These are phyloP conservation scores for Nothopassalora personata DNA, from an alignment of 2,329 filamentous ascomycete genomes.

Conservation along the genomic window DNA sequence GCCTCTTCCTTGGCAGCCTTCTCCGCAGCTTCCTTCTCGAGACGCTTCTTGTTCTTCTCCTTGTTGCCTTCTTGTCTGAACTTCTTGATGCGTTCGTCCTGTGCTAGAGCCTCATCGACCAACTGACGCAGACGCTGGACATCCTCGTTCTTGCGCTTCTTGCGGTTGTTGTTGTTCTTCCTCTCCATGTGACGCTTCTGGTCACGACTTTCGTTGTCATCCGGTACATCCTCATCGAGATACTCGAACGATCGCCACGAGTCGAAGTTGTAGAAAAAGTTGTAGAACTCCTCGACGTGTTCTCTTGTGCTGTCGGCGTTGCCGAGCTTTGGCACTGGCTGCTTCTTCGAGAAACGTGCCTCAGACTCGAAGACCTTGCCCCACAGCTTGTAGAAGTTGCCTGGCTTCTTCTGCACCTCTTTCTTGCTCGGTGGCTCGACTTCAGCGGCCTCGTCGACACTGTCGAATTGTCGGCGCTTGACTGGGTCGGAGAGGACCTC, in stretches of 20 bases:
- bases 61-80: conserved; percentile 91
- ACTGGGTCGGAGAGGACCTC: conserved; percentile 88
- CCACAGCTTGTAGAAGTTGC: conserved; percentile 96
- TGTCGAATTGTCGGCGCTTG: conserved; percentile 93
- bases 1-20: conserved; percentile 84
- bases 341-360: conserved; percentile 82
- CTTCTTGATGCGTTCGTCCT: conserved; percentile 93
- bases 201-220: conserved; percentile 98
- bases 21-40: conserved; percentile 87
- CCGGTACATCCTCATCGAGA: conserved; percentile 95
- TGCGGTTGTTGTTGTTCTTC: conserved; percentile 95
- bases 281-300: conserved; percentile 93
- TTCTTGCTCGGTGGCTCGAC: conserved; percentile 92
- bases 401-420: conserved; percentile 63
- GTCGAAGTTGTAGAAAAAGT: conserved; percentile 99
- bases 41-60: conserved; percentile 90
- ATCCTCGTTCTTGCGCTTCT: conserved; percentile 99
- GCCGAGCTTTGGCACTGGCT: conserved; percentile 83
- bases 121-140: conserved; percentile 82
- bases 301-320: conserved; percentile 78
- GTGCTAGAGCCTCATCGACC: conserved; percentile 76
- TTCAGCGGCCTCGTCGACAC: conserved; percentile 88
- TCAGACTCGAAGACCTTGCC: conserved; percentile 83
- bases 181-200: conserved; percentile 97
- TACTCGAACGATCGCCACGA: conserved; percentile 98